Conservation (phyloP, 2,329 filamentous ascomycete species). For the Fusarium sp. region DNA sequence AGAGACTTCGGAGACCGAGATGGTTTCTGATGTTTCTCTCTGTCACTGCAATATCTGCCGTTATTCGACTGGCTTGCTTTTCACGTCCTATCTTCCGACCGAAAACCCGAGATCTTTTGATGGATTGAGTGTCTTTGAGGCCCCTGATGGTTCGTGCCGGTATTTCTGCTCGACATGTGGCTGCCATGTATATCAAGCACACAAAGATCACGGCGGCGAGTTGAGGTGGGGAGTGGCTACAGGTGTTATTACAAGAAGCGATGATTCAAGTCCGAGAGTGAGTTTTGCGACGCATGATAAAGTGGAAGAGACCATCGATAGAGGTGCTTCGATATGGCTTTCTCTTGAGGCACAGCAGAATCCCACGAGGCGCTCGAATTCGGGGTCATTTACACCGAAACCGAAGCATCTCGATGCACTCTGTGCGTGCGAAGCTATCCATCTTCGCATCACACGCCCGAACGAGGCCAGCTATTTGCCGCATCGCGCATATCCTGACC, state of each 20-base stretch:
- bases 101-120: background rate
- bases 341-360: background rate
- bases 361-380: background rate
- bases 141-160: constrained; percentile 23
- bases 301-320: constrained; percentile 48
- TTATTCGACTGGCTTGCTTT: constrained; percentile 50
- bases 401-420: constrained; percentile 25
- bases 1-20: background rate
- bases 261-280: background rate
- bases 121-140: constrained; percentile 18
- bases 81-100: constrained; percentile 50
- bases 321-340: constrained; percentile 49
- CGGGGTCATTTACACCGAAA: background rate
- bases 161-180: constrained; percentile 55
- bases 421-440: constrained; percentile 54
- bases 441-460: constrained; percentile 67
- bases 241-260: constrained; percentile 42
- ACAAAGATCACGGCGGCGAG: background rate
- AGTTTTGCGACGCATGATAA: constrained; percentile 31
- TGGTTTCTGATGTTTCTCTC: constrained; percentile 29
- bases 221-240: constrained; percentile 50
- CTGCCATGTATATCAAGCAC: constrained; percentile 51
- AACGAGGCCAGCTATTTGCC: constrained; percentile 55
- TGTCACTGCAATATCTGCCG: constrained; percentile 48
- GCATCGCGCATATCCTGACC: constrained; percentile 55